Conservation (phyloP, 2,329 filamentous ascomycete genomes). For the Fusarium tricinctum region DNA sequence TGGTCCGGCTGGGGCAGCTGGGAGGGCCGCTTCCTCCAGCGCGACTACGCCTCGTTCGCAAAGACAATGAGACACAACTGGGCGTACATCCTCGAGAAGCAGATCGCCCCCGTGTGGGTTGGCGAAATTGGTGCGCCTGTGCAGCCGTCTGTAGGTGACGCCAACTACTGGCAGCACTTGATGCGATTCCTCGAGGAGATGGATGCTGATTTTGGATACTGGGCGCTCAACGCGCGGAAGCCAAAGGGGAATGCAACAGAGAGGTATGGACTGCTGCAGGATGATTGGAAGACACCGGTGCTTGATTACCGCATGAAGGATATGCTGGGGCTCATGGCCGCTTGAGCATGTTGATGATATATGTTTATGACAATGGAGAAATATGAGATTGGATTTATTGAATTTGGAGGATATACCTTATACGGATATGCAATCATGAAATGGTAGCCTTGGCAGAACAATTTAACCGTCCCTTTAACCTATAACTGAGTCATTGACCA, state of each 20-base stretch:
- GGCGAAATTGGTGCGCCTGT: constrained; percentile 75
- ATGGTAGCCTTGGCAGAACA: not conserved
- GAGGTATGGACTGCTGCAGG: constrained; percentile 71
- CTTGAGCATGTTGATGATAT: constrained; percentile 13
- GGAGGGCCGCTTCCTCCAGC: constrained; percentile 71
- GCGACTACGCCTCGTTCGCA: constrained; percentile 73
- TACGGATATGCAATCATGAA: not conserved
- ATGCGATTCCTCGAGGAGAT: constrained; percentile 69
- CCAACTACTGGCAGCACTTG: constrained; percentile 76
- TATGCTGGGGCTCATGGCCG: constrained; percentile 67
- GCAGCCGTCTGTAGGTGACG: constrained; percentile 67
- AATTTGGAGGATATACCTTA: constrained; percentile 37
- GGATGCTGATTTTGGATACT: constrained; percentile 78
- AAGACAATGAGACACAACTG: constrained; percentile 74
- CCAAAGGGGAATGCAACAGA: constrained; percentile 69
- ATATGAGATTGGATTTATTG: constrained; percentile 12
- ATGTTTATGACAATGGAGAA: constrained; percentile 22
- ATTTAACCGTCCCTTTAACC: not conserved
- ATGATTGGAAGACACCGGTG: constrained; percentile 74
- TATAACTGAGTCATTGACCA: not conserved
- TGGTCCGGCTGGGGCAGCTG: constrained; percentile 78
- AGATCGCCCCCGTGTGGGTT: constrained; percentile 73
- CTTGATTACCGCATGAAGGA: constrained; percentile 74
- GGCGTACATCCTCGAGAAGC: constrained; percentile 69
- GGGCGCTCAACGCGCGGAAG: constrained; percentile 77